A percentile compares a stretch with the other conserved stretches of the same genome.
phyloP scores from a whole-genome alignment of 2,329 filamentous ascomycete species.

The Diaporthe destruens region DNA sequence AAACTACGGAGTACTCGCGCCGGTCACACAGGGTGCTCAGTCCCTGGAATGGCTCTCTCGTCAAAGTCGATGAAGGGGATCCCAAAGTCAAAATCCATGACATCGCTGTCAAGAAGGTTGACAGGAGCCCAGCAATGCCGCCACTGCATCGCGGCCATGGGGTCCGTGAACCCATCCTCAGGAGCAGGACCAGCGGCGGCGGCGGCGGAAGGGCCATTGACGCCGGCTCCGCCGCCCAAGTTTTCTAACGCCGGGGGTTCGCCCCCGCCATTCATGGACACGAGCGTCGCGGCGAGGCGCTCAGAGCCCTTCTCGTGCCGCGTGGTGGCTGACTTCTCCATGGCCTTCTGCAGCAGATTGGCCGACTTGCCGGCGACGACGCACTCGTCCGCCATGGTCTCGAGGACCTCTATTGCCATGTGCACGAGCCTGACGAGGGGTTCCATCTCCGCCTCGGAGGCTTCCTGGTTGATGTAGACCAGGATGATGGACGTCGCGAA shows the following conservation, averaged over 20 bases:
- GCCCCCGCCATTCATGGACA: conserved; percentile 34
- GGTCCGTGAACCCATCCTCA: conserved; percentile 36
- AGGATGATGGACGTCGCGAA: conserved; percentile 49
- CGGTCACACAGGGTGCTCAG: conserved; percentile 6
- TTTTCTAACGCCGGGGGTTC: not conserved
- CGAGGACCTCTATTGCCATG: conserved; percentile 44
- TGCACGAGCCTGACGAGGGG: conserved; percentile 43
- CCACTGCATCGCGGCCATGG: conserved; percentile 42
- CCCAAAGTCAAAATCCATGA: conserved; percentile 44
- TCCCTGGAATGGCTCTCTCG: conserved; percentile 7
- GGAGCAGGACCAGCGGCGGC: not conserved
- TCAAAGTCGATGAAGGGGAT: conserved; percentile 45
- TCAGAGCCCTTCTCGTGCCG: conserved; percentile 42
- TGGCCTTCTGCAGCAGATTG: conserved; percentile 46
- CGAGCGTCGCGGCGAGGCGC: conserved; percentile 37
- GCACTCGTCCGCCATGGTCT: conserved; percentile 43
- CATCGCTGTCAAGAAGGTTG: conserved; percentile 46
- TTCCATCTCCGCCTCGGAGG: conserved; percentile 42
- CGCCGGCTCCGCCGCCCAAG: not conserved
- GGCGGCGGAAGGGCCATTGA: not conserved
- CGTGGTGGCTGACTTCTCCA: conserved; percentile 42
- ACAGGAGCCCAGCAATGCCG: conserved; percentile 47
- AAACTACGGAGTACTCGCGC: too few species aligned
- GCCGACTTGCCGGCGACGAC: conserved; percentile 47
- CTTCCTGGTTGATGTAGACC: conserved; percentile 47